A percentile compares a stretch with the other conserved stretches of the same genome.
Evolutionary conservation across 2,329 filamentous ascomycete genomes (phyloP).

Genomic region (Massarina eburnea): DNA sequence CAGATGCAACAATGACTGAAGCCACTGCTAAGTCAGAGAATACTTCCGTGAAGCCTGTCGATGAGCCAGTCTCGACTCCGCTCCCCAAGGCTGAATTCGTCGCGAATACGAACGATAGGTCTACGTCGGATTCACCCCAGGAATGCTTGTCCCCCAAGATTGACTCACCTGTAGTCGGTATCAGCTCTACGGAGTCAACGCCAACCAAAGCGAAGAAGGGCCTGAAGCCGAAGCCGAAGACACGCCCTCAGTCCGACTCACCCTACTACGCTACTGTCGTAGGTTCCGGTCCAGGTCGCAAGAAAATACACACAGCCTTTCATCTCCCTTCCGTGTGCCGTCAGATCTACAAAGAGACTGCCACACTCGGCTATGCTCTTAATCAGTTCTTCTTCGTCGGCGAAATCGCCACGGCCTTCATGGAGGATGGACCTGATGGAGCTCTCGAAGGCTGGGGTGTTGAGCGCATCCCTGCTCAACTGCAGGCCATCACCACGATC

Average conservation of each 20-base stretch:
- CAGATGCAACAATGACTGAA: too few relatives aligned
- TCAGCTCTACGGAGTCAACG: not conserved
- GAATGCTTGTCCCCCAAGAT: too few relatives aligned
- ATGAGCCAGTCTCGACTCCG: too few relatives aligned
- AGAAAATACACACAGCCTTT: slow-evolving; percentile 6
- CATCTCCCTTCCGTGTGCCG: slow-evolving; percentile 14
- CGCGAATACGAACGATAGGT: too few relatives aligned
- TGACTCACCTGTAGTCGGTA: too few relatives aligned
- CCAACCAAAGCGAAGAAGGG: not conserved
- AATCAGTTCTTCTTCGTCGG: slow-evolving; percentile 12
- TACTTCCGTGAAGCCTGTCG: too few relatives aligned
- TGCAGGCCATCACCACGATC: slow-evolving; percentile 4
- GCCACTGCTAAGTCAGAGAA: too few relatives aligned
- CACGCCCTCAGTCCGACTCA: not conserved
- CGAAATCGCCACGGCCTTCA: not conserved
- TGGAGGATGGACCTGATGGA: slow-evolving; percentile 7
- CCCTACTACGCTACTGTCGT: not conserved
- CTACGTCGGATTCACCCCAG: not conserved
- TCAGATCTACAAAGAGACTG: slow-evolving; percentile 16
- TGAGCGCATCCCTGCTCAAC: slow-evolving; percentile 4
- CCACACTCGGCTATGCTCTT: slow-evolving; percentile 9
- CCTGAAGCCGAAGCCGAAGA: not conserved
- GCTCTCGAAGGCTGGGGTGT: slow-evolving; percentile 6
- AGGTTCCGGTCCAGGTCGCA: slow-evolving; percentile 1
- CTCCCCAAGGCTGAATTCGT: too few relatives aligned